Conservation (phyloP, 2,329 filamentous ascomycete species). For the Didymella lethalis region DNA sequence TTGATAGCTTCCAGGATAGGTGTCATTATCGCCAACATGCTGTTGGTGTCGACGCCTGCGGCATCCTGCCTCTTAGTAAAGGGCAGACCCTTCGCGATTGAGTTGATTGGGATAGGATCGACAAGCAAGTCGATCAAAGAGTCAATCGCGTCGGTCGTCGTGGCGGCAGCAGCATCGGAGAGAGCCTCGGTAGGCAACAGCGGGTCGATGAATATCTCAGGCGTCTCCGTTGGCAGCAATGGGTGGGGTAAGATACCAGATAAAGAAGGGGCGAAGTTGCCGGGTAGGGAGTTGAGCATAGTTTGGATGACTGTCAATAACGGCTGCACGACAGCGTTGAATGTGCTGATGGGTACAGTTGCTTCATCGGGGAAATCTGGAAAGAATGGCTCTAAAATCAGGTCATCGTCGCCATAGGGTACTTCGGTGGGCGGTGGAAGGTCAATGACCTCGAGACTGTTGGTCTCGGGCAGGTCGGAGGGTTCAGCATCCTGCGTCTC, state of each 20-base stretch:
- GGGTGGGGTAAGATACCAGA: constrained; percentile 9
- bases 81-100: constrained; percentile 1
- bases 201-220: constrained; percentile 12
- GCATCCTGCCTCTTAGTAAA: constrained; percentile 5
- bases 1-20: constrained; percentile 12
- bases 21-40: not conserved
- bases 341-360: constrained; percentile 13
- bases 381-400: not conserved
- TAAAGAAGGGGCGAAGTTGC: constrained; percentile 4
- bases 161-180: not conserved
- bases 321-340: constrained; percentile 12
- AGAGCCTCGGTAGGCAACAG: constrained; percentile 2
- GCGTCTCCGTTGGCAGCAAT: constrained; percentile 4
- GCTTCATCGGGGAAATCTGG: constrained; percentile 10
- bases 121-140: not conserved
- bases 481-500: not conserved
- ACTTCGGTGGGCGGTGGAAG: constrained; percentile 11
- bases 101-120: not conserved
- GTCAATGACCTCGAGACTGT: constrained; percentile 16
- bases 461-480: constrained; percentile 8
- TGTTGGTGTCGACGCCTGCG: not conserved
- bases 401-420: not conserved
- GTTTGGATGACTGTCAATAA: constrained; percentile 15
- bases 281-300: constrained; percentile 9
- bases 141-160: not conserved